Evolutionary conservation across 495 filamentous ascomycete species (phyloP), one percentile per base, ranked within the genome.

Genomic region (Zalerion maritima): DNA sequence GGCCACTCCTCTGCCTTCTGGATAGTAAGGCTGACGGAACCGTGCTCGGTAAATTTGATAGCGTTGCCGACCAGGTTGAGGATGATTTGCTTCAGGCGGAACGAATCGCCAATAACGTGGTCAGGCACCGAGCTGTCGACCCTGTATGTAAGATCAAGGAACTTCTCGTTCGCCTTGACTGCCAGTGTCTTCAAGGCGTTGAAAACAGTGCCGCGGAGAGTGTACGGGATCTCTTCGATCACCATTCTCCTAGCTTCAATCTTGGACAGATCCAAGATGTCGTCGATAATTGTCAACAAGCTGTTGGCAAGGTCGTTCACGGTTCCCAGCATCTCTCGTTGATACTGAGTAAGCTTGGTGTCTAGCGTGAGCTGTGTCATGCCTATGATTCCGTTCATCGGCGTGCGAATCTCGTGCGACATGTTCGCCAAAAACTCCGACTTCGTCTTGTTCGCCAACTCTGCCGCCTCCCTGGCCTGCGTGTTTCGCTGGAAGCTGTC

Each of bases 191-290:
- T 99, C 34, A 99, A 65, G 12, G 89, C 89, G 38, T 93, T 94
- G 70, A 99, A 99, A 15, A 99, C 85, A 4, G 85, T 92, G 26
- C 86, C 83, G 24, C 89, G 74, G 29, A 96, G 64, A 0, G 91
- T 94, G 57, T 94, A 99, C 8, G 85, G 86, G 41, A 96, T 94
- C 46, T 87, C 82, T 46, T 99, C 89, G 60, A 99, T 91, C 12
- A 93, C 81, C 91, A 99, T 96, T n/a, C 89, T 75, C 50, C 94
- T 87, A 15, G 89, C 89, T 55, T 99, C 89, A 40, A 99, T 99
- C 74, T 99, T 99, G 5, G 84, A 93, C 37, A 99, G 81, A 69
- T 99, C 89, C 37, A 99, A 67, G 43, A 99, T 96, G 52, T 99
- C 89, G 49, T 99, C 89, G 48, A 99, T 96, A 42, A 99, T 96